Conservation (phyloP, 1,139 yeast genomes). For the Protomyces lactucae-debilis region DNA sequence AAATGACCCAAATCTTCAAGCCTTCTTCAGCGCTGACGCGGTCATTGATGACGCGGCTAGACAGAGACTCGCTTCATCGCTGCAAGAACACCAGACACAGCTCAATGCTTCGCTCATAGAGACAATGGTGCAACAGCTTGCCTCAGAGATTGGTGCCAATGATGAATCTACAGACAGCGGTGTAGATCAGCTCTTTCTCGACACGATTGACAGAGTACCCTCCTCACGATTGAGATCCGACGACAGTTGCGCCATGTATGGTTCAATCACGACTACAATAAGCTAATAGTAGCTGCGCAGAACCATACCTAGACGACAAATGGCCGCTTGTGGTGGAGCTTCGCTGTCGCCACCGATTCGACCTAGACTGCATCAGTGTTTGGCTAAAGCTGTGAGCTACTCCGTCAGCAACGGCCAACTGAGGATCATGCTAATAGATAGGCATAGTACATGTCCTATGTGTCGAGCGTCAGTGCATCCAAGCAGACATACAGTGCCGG, state of each 20-base stretch:
- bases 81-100: slow-evolving; percentile 3
- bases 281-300: slow-evolving; percentile 50
- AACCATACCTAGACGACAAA: slow-evolving; percentile 53
- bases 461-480: slow-evolving; percentile 68
- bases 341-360: slow-evolving; percentile 81
- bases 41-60: not conserved
- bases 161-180: slow-evolving; percentile 42
- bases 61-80: slow-evolving; percentile 11
- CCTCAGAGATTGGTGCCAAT: not conserved
- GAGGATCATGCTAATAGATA: not conserved
- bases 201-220: slow-evolving; percentile 66
- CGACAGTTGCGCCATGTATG: slow-evolving; percentile 65
- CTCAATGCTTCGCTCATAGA: not conserved
- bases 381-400: slow-evolving; percentile 59
- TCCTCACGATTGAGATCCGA: slow-evolving; percentile 48
- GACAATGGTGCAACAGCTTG: slow-evolving; percentile 18
- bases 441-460: slow-evolving; percentile 76
- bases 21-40: slow-evolving; percentile 4
- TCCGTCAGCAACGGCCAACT: no score
- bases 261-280: not conserved
- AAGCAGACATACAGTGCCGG: slow-evolving; percentile 47
- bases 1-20: slow-evolving; percentile 9
- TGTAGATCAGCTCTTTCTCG: slow-evolving; percentile 65
- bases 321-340: slow-evolving; percentile 75
- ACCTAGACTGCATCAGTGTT: slow-evolving; percentile 83